These are phyloP conservation scores for Saraca asoca DNA, from an alignment of 331 rosid species.

Conservation along the genomic window DNA sequence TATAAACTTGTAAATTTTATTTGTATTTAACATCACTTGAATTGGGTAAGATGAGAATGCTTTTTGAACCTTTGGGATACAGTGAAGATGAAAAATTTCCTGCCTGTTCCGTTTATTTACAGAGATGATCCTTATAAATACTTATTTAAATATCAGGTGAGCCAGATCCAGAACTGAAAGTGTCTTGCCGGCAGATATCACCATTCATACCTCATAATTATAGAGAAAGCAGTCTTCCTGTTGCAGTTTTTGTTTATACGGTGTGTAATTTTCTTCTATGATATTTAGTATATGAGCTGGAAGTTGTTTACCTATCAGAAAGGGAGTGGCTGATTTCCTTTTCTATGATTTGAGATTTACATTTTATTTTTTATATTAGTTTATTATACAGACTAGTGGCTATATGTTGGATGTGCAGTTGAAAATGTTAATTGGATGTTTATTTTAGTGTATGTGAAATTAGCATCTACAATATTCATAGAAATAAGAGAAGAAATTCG, in stretches of 20 bases:
- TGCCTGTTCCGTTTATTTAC: too few species aligned
- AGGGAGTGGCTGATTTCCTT: slow-evolving; percentile 17
- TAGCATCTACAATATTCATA: slow-evolving; percentile 7
- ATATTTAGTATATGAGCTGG: background rate
- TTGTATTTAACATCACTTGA: too few species aligned
- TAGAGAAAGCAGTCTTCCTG: slow-evolving; percentile 90
- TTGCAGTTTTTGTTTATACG: slow-evolving; percentile 89
- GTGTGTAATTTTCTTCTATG: slow-evolving; percentile 49
- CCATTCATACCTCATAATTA: slow-evolving; percentile 93
- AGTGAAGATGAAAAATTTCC: too few species aligned
- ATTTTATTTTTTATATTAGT: background rate
- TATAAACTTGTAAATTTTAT: too few species aligned
- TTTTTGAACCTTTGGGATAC: too few species aligned
- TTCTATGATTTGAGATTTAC: background rate
- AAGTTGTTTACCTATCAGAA: slow-evolving; percentile 2
- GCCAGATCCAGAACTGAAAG: slow-evolving; percentile 91
- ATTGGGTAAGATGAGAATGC: too few species aligned
- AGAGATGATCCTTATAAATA: slow-evolving; percentile 7
- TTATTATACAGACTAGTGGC: slow-evolving; percentile 20
- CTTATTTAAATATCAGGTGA: slow-evolving; percentile 59
- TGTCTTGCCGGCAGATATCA: slow-evolving; percentile 92
- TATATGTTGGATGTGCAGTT: slow-evolving; percentile 16
- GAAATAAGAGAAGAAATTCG: too few species aligned
- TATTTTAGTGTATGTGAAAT: slow-evolving; percentile 22
- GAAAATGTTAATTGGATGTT: slow-evolving; percentile 7